A percentile compares a stretch with the other conserved stretches of the same genome.
Conservation (phyloP, 2,329 filamentous ascomycete genomes). For the Talaromyces sp. region DNA sequence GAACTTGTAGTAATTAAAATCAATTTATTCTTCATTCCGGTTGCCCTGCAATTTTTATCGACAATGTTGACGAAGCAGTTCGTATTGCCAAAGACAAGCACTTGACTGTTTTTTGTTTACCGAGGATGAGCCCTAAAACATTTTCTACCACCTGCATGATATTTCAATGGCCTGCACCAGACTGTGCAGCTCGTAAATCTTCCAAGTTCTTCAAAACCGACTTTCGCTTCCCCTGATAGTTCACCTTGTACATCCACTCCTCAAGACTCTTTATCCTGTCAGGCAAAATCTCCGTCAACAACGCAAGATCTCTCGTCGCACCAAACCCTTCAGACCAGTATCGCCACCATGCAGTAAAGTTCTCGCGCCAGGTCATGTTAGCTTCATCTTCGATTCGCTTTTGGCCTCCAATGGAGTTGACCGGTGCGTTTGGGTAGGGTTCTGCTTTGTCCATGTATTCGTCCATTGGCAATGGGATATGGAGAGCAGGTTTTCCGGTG, state of each 20-base stretch:
- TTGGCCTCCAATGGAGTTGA: conserved; percentile 1
- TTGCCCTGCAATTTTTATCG: too few relatives aligned
- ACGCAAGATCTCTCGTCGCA: conserved; percentile 7
- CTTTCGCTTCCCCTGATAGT: conserved; percentile 5
- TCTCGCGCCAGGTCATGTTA: conserved; percentile 9
- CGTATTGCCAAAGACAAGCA: too few relatives aligned
- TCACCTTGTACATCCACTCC: conserved; percentile 6
- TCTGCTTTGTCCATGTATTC: conserved; percentile 6
- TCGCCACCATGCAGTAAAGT: conserved; percentile 11
- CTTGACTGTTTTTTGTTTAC: too few relatives aligned
- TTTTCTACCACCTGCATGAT: background rate
- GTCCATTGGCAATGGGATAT: conserved; percentile 3
- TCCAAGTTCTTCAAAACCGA: conserved; percentile 5
- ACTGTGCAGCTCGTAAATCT: background rate
- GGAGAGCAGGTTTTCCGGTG: conserved; percentile 6
- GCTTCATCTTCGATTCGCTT: conserved; percentile 6
- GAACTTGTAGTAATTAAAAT: too few relatives aligned
- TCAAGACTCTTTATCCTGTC: conserved; percentile 5
- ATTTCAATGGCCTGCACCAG: background rate
- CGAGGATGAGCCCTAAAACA: too few relatives aligned
- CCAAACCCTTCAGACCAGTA: conserved; percentile 8
- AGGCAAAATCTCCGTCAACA: conserved; percentile 2
- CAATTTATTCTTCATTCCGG: too few relatives aligned
- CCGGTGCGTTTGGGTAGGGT: conserved; percentile 6
- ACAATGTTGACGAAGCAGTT: too few relatives aligned